Base-by-base conservation (phyloP, 192 early-diverging fungal genomes). In the Obelidium mucronatum region DNA sequence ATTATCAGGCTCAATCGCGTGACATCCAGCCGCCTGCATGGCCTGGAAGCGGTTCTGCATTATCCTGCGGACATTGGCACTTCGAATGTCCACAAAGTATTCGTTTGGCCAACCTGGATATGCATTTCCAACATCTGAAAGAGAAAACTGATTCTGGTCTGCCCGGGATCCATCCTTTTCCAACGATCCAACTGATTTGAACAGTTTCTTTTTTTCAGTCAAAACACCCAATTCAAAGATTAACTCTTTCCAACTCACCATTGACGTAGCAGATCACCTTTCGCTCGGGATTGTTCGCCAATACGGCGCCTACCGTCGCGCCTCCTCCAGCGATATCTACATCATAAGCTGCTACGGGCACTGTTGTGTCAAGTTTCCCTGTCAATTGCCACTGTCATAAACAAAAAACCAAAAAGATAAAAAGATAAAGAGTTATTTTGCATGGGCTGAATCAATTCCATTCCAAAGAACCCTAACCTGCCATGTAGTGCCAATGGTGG, bases 91-190 rank as follows among this genome's bases (percentile, higher is more conserved):
- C 13, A 77, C 13, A 55, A 75, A 77, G 6, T 26, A 24, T 74
- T 77, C 75, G 70, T 77, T 52, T 24, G 63, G 63, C 75, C 75
- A 77, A 13, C 75, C 75, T 28, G 68, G 68, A 42, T 77, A 77
- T 3, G 4, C 34, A 36, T 75, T 74, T 4, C 75, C 75, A 2
- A 62, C 36, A 22, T 52, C 75, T 33, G 60, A 42, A 26, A 69
- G 34, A 3, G 69, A 17, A 68, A 77, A 77, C 59, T 74, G 8
- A 6, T 40, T 15, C 19, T 51, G 69, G 58, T 77, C 75, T 4
- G 60, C 26, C 4, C 73, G 58, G 8, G 51, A 65, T 3, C 63
- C 63, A 34, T 65, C 63, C 22, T 13, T 65, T 65, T 65, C 63
- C 22, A 65, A 35, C 13, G 63, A 3, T 11, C 63, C 63, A 35